These are phyloP conservation scores for Fraxinus americana DNA, from an alignment of 257 asterid species.

Conservation along the genomic window DNA sequence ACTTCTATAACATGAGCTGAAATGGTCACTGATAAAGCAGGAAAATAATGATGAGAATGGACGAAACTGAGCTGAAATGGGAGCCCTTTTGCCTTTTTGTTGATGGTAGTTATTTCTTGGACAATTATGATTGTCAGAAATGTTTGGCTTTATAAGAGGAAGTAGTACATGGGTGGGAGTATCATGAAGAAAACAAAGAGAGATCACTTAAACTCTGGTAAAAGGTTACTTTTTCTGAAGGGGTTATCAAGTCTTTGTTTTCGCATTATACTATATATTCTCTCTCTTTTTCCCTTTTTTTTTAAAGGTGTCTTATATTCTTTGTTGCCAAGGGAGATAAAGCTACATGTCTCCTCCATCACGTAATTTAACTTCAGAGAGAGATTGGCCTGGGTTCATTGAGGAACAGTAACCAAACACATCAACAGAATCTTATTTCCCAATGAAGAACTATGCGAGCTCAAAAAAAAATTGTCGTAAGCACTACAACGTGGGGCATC, in stretches of 20 bases:
- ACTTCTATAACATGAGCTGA: neutral
- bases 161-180: neutral
- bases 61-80: neutral
- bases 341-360: neutral
- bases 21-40: neutral
- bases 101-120: neutral
- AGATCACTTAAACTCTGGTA: neutral
- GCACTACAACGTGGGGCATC: neutral
- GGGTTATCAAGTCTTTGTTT: too few species aligned
- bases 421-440: neutral
- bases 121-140: too few species aligned
- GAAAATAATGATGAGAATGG: neutral
- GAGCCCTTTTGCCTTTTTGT: neutral
- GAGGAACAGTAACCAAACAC: neutral
- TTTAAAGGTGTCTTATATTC: too few species aligned
- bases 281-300: too few species aligned
- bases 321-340: neutral
- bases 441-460: neutral
- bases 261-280: too few species aligned
- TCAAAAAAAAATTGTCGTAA: neutral
- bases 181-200: neutral
- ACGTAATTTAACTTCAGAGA: neutral
- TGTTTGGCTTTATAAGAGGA: neutral
- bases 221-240: neutral
- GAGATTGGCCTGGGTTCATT: neutral